Percentiles rank a stretch among this genome's conserved stretches.
phyloP scores from a whole-genome alignment of 2,329 filamentous ascomycete genomes.

The Emericellopsis cladophorae region DNA sequence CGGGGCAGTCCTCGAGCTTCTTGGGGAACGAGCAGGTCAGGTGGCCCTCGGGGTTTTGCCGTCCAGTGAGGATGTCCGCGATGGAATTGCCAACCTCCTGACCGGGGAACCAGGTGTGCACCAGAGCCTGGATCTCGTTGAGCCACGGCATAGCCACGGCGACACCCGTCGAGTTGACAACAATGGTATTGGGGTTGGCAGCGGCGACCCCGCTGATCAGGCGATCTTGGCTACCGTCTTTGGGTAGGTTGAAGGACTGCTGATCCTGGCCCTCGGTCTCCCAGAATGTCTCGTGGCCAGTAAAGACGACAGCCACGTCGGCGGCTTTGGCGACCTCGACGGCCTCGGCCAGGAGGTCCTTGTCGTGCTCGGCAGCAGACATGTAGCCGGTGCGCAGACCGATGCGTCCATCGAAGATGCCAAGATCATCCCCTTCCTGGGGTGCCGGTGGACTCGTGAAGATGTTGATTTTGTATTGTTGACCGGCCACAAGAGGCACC shows the following conservation, averaged over 20 bases:
- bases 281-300: slow-evolving; percentile 41
- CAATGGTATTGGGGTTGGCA: slow-evolving; percentile 43
- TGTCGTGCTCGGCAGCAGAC: slow-evolving; percentile 17
- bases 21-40: slow-evolving; percentile 50
- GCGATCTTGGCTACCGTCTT: slow-evolving; percentile 31
- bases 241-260: slow-evolving; percentile 57
- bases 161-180: slow-evolving; percentile 52
- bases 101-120: slow-evolving; percentile 57
- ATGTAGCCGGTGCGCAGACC: slow-evolving; percentile 17
- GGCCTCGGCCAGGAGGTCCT: slow-evolving; percentile 30
- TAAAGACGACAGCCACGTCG: slow-evolving; percentile 42
- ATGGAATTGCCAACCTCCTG: slow-evolving; percentile 57
- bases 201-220: slow-evolving; percentile 42
- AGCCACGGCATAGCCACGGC: slow-evolving; percentile 45
- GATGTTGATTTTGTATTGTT: slow-evolving; percentile 16
- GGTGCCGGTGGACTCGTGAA: slow-evolving; percentile 14
- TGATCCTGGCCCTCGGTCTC: slow-evolving; percentile 49
- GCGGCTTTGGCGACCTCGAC: slow-evolving; percentile 43
- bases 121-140: slow-evolving; percentile 37
- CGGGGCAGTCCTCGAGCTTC: slow-evolving; percentile 46
- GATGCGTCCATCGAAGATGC: slow-evolving; percentile 8
- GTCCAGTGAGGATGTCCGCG: slow-evolving; percentile 51
- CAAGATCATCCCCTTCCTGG: slow-evolving; percentile 10
- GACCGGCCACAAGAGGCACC: slow-evolving; percentile 13
- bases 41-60: slow-evolving; percentile 50